Evolutionary conservation across 2,329 filamentous ascomycete genomes (phyloP).

Genomic region (Aureobasidium zeae): DNA sequence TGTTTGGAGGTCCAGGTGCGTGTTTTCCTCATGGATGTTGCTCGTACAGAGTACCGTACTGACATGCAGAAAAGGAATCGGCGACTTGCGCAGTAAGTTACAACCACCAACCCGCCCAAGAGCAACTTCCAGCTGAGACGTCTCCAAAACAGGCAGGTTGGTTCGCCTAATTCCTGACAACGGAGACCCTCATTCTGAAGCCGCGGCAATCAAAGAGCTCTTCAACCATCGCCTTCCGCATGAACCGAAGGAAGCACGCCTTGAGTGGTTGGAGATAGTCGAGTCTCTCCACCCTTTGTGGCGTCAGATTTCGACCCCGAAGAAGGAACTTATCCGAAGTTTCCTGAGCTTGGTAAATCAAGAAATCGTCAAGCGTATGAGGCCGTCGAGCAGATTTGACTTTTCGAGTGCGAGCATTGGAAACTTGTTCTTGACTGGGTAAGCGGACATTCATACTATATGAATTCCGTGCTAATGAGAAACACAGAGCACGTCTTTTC

Average conservation of each 20-base stretch:
- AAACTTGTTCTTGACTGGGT: slow-evolving; percentile 43
- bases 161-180: slow-evolving; percentile 77
- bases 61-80: slow-evolving; percentile 42
- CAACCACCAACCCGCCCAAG: background rate
- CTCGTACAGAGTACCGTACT: background rate
- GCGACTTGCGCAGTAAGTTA: slow-evolving; percentile 61
- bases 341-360: slow-evolving; percentile 43
- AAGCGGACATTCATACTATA: slow-evolving; percentile 29
- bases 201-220: slow-evolving; percentile 65
- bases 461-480: background rate
- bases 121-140: background rate
- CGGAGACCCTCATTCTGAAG: slow-evolving; percentile 49
- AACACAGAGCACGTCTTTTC: slow-evolving; percentile 70
- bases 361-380: slow-evolving; percentile 40
- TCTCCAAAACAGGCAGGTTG: slow-evolving; percentile 54
- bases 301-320: slow-evolving; percentile 43
- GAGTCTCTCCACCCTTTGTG: slow-evolving; percentile 73
- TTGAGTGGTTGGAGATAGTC: slow-evolving; percentile 82
- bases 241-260: slow-evolving; percentile 51
- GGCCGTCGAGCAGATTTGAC: slow-evolving; percentile 40
- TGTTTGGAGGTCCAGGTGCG: slow-evolving; percentile 84
- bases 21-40: background rate
- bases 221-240: slow-evolving; percentile 79
- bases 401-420: slow-evolving; percentile 43
- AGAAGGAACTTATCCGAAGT: slow-evolving; percentile 44